Percentiles rank a stretch among this genome's conserved stretches.
Evolutionary conservation across 1,284 basidiomycete species (phyloP).

Genomic region (Ganoderma multipileum): DNA sequence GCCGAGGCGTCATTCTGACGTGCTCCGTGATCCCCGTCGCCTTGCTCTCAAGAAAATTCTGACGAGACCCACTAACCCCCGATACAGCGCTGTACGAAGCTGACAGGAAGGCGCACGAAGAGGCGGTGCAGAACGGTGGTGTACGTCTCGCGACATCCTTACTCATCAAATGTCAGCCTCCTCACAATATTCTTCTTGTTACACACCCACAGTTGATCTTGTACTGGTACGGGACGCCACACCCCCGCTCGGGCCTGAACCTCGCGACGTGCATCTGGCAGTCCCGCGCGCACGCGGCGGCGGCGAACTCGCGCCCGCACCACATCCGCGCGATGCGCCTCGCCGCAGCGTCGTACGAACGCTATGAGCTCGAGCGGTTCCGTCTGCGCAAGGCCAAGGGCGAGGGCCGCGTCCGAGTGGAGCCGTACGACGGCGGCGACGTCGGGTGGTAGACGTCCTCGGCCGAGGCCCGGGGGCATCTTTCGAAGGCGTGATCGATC

Average conservation of each 20-base stretch:
- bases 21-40: background rate
- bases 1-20: constrained; percentile 18
- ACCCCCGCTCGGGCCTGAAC: constrained; percentile 78
- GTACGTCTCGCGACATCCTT: constrained; percentile 47
- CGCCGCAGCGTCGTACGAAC: constrained; percentile 79
- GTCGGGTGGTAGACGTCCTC: constrained; percentile 65
- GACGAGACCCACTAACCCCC: constrained; percentile 7
- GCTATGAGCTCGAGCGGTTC: constrained; percentile 81
- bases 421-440: constrained; percentile 68
- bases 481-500: background rate
- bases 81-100: constrained; percentile 85
- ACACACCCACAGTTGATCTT: constrained; percentile 75
- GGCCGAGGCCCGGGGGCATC: background rate
- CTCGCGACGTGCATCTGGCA: constrained; percentile 97
- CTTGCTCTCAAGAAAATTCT: background rate
- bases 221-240: constrained; percentile 93
- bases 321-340: constrained; percentile 86
- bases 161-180: background rate
- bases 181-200: constrained; percentile 9
- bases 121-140: constrained; percentile 87
- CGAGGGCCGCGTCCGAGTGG: constrained; percentile 58
- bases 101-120: constrained; percentile 87
- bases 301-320: constrained; percentile 80
- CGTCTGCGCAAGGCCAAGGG: constrained; percentile 72
- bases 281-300: constrained; percentile 80